These are phyloP conservation scores for Orbilia javanica DNA, from an alignment of 2,329 filamentous ascomycete species.

Conservation along the genomic window DNA sequence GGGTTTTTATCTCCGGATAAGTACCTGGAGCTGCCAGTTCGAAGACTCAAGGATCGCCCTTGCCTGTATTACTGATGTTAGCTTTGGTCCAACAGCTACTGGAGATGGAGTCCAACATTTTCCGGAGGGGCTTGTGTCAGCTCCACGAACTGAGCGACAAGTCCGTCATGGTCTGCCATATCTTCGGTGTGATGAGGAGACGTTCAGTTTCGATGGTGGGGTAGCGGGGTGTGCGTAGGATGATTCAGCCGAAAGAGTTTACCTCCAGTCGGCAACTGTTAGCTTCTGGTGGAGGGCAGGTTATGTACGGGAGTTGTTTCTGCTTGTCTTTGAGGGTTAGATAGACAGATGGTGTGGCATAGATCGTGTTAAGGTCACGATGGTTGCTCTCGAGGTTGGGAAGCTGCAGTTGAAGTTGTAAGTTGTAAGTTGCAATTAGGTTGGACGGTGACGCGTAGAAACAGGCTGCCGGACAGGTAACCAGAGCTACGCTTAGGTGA, in stretches of 20 bases:
- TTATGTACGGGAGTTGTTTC: neutral
- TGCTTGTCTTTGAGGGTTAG: neutral
- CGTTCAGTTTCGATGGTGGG: constrained; percentile 41
- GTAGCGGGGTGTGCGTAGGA: constrained; percentile 41
- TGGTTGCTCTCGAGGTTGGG: neutral
- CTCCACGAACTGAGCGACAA: constrained; percentile 47
- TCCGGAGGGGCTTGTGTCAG: constrained; percentile 60
- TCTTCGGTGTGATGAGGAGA: constrained; percentile 22
- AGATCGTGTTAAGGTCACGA: neutral
- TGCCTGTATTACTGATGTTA: constrained; percentile 69
- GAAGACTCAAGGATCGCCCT: constrained; percentile 75
- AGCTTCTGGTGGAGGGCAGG: neutral
- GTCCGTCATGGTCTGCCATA: constrained; percentile 53
- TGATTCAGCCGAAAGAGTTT: neutral
- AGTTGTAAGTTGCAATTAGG: neutral
- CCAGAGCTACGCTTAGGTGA: too few relatives aligned
- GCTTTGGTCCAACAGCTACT: neutral
- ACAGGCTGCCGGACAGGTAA: constrained; percentile 5
- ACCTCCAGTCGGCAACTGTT: neutral
- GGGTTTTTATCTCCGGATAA: constrained; percentile 71
- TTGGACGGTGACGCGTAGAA: constrained; percentile 5
- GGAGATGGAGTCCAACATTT: constrained; percentile 51
- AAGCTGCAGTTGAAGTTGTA: neutral
- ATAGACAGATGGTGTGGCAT: neutral
- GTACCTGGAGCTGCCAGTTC: constrained; percentile 74